Percentiles rank a stretch among this genome's conserved stretches.
These are phyloP conservation scores for Arthrinium puccinioides DNA, from an alignment of 2,329 filamentous ascomycete species.

Conservation along the genomic window DNA sequence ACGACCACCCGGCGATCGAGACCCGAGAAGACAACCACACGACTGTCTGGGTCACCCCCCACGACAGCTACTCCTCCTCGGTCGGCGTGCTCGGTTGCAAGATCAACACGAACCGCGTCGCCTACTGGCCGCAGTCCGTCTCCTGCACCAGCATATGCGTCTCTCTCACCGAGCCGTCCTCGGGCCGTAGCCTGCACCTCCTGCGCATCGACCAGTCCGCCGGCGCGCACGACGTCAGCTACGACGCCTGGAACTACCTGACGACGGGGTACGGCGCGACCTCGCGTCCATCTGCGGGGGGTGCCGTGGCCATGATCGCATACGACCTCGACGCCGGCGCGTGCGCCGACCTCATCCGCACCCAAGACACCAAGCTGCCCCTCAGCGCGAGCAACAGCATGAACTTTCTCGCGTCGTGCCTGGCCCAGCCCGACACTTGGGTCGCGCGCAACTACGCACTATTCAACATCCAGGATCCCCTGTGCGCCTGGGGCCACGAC, in stretches of 20 bases:
- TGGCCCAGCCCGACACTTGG: slow-evolving; percentile 37
- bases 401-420: slow-evolving; percentile 42
- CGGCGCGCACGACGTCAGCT: slow-evolving; percentile 37
- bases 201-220: slow-evolving; percentile 50
- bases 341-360: slow-evolving; percentile 43
- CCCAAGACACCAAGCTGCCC: slow-evolving; percentile 41
- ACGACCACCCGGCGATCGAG: no score
- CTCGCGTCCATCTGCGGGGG: slow-evolving; percentile 37
- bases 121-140: slow-evolving; percentile 53
- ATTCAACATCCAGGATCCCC: slow-evolving; percentile 45
- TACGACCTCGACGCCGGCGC: slow-evolving; percentile 38
- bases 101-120: slow-evolving; percentile 52
- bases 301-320: slow-evolving; percentile 43
- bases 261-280: slow-evolving; percentile 40
- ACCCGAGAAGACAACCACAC: no score
- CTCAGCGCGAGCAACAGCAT: slow-evolving; percentile 51
- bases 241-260: slow-evolving; percentile 52
- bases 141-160: slow-evolving; percentile 52
- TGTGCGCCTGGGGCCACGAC: slow-evolving; percentile 42
- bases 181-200: slow-evolving; percentile 45
- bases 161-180: no score
- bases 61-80: slow-evolving; percentile 48
- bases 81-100: slow-evolving; percentile 54
- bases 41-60: slow-evolving; percentile 41
- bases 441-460: slow-evolving; percentile 44